Conservation (phyloP, 164 flowering plant species). For the Annona cherimola region DNA sequence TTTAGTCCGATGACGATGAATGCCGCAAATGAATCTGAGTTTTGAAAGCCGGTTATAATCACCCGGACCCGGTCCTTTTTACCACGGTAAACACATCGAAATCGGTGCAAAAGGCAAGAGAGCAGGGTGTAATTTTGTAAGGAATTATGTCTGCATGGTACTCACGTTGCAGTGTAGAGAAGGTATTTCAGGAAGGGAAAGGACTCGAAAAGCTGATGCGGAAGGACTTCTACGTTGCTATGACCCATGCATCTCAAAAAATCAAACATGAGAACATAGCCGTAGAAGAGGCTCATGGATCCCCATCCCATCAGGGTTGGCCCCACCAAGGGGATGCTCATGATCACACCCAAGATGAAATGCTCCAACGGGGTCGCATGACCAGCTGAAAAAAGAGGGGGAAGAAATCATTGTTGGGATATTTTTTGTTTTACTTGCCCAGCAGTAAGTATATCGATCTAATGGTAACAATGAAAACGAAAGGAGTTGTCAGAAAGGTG, state of each 20-base stretch:
- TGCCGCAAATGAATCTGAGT: too few species aligned
- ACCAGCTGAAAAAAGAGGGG: conserved; percentile 52
- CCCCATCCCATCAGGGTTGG: conserved; percentile 48
- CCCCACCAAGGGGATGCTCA: conserved; percentile 58
- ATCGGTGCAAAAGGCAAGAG: too few species aligned
- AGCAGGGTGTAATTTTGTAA: too few species aligned
- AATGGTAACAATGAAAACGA: neutral
- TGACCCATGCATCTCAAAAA: conserved; percentile 76
- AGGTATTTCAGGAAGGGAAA: conserved; percentile 66
- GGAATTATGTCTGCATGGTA: neutral
- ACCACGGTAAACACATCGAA: too few species aligned
- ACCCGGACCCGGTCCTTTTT: too few species aligned
- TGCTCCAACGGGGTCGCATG: conserved; percentile 71
- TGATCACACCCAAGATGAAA: conserved; percentile 35
- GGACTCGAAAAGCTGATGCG: conserved; percentile 41
- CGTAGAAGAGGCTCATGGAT: conserved; percentile 44
- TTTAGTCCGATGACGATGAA: too few species aligned
- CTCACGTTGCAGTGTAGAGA: conserved; percentile 80
- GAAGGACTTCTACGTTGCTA: conserved; percentile 61
- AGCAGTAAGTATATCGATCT: neutral
- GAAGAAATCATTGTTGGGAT: neutral
- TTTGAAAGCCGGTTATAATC: too few species aligned
- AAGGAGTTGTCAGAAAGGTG: neutral
- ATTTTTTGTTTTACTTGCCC: neutral
- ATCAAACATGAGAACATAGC: conserved; percentile 60